Percentiles rank a stretch among this genome's conserved stretches.
Evolutionary conservation across 139 green algal genomes (phyloP).

Genomic region (Eudorina sp.): DNA sequence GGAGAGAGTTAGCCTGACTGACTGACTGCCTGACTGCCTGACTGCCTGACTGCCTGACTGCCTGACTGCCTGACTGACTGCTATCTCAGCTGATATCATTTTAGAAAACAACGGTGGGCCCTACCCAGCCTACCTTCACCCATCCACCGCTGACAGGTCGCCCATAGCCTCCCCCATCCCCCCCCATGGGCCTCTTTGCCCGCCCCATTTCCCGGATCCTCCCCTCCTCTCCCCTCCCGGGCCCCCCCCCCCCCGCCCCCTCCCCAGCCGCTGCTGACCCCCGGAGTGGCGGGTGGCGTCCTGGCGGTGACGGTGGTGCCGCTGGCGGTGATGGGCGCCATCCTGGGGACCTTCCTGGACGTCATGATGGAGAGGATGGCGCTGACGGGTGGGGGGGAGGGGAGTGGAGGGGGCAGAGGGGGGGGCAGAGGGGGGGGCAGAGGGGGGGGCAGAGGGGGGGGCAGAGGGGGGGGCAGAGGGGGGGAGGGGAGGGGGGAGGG

Average conservation of each 20-base stretch:
- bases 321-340: constrained; percentile 10
- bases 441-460: not conserved
- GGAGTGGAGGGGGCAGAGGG: not conserved
- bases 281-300: not conserved
- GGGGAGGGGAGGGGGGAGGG: not conserved
- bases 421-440: not conserved
- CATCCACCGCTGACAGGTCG: too few relatives aligned
- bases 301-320: constrained; percentile 15
- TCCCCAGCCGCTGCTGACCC: not conserved
- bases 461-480: not conserved
- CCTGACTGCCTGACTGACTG: too few relatives aligned
- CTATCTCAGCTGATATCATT: too few relatives aligned
- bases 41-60: too few relatives aligned
- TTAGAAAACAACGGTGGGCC: too few relatives aligned
- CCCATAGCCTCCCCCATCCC: not conserved
- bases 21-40: too few relatives aligned
- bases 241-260: not conserved
- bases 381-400: constrained; percentile 20
- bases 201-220: not conserved
- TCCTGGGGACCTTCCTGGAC: constrained; percentile 52
- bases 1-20: too few relatives aligned
- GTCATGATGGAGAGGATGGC: constrained; percentile 60
- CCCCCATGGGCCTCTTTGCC: not conserved
- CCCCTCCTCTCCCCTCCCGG: not conserved
- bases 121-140: too few relatives aligned